Conservation (phyloP, 2,329 filamentous ascomycete species). For the Monilinia fructigena region DNA sequence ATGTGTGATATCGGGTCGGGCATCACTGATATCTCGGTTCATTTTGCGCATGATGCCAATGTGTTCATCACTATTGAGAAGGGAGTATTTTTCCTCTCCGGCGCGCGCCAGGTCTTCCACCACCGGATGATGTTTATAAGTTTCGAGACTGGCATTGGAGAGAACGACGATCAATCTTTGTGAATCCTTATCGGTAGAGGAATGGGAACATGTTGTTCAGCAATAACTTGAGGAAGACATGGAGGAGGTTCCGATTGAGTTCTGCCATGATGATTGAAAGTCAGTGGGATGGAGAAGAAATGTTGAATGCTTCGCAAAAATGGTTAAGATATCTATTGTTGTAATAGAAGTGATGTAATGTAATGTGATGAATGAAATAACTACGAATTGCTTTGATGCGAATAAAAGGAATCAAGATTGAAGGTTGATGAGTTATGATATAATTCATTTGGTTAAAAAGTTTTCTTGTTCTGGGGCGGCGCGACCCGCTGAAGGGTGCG, state of each 20-base stretch:
- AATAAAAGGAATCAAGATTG: background rate
- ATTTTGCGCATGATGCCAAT: slow-evolving; percentile 99
- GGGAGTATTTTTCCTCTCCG: slow-evolving; percentile 87
- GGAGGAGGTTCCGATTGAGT: slow-evolving; percentile 95
- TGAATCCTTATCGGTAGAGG: slow-evolving; percentile 80
- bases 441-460: slow-evolving; percentile 7
- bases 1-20: slow-evolving; percentile 95
- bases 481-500: slow-evolving; percentile 11
- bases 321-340: background rate
- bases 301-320: slow-evolving; percentile 13
- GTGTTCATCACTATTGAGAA: slow-evolving; percentile 98
- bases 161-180: slow-evolving; percentile 92
- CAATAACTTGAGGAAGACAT: slow-evolving; percentile 83
- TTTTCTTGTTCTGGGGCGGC: slow-evolving; percentile 14
- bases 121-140: slow-evolving; percentile 83
- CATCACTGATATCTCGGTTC: slow-evolving; percentile 97
- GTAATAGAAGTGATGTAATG: background rate
- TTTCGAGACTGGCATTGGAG: slow-evolving; percentile 95
- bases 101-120: slow-evolving; percentile 58
- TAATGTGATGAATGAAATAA: slow-evolving; percentile 19
- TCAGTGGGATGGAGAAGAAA: slow-evolving; percentile 29
- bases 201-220: slow-evolving; percentile 87
- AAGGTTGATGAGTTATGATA: background rate
- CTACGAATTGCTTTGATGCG: background rate
- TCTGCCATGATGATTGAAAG: slow-evolving; percentile 48